Percentiles rank a stretch among this genome's conserved stretches.
phyloP scores from a whole-genome alignment of 768 basidiomycete species.

The Phaeotremella skinneri region DNA sequence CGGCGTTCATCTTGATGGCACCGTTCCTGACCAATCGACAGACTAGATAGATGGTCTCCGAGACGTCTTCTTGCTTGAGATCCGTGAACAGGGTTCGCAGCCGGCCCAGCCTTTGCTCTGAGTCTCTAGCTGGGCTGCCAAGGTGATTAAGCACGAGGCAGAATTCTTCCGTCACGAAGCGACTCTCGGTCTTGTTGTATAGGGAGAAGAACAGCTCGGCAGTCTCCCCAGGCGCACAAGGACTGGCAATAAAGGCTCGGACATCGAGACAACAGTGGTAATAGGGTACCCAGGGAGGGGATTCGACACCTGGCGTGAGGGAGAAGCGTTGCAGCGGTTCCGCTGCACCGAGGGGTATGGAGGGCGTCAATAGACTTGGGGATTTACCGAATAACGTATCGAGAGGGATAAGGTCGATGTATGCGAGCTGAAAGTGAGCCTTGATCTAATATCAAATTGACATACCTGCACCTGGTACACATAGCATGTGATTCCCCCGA shows the following conservation, averaged over 20 bases:
- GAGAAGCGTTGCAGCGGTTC: conserved; percentile 12
- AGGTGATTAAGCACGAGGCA: conserved; percentile 87
- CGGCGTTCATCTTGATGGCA: conserved; percentile 64
- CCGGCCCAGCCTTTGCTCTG: conserved; percentile 59
- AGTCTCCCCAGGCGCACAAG: conserved; percentile 84
- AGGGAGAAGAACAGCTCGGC: conserved; percentile 92
- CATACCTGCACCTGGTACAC: conserved; percentile 58
- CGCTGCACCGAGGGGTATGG: background rate
- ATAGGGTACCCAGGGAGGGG: conserved; percentile 59
- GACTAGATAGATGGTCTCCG: conserved; percentile 81
- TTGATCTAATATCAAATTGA: background rate
- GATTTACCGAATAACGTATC: conserved; percentile 32
- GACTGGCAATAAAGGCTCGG: conserved; percentile 85
- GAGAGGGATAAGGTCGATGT: conserved; percentile 46
- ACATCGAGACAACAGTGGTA: conserved; percentile 88
- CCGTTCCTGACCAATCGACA: conserved; percentile 89
- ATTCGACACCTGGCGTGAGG: background rate
- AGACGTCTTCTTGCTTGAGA: conserved; percentile 78
- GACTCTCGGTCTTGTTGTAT: conserved; percentile 73
- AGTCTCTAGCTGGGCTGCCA: conserved; percentile 56
- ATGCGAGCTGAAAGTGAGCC: conserved; percentile 38
- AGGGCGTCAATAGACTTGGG: conserved; percentile 15
- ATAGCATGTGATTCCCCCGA: conserved; percentile 61
- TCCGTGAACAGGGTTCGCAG: conserved; percentile 88
- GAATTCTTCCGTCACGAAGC: conserved; percentile 92